Percentiles rank a stretch among this genome's conserved stretches.
Conservation (phyloP, 2,329 filamentous ascomycete species). For the Leptographium radiaticola region DNA sequence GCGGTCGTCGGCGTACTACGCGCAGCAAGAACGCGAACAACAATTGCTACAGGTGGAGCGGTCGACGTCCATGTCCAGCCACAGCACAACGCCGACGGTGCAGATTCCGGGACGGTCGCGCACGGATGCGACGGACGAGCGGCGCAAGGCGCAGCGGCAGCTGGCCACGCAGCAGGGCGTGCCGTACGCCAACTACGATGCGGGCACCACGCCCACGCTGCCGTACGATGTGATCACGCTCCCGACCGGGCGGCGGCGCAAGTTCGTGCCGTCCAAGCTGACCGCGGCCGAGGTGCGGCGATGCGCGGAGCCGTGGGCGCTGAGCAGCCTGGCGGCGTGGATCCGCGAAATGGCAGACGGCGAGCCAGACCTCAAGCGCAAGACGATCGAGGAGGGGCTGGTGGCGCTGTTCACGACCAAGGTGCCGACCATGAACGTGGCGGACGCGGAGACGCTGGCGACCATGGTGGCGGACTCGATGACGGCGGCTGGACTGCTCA, state of each 20-base stretch:
- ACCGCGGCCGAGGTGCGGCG: constrained; percentile 68
- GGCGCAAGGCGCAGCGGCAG: constrained; percentile 39
- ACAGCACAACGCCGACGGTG: constrained; percentile 67
- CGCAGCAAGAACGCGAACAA: constrained; percentile 37
- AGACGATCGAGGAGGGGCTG: constrained; percentile 75
- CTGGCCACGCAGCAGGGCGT: constrained; percentile 34
- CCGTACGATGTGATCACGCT: constrained; percentile 75
- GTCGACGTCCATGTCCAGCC: constrained; percentile 71
- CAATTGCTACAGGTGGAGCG: constrained; percentile 43
- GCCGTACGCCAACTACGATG: constrained; percentile 44
- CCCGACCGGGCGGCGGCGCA: constrained; percentile 57
- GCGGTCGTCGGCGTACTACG: constrained; percentile 24
- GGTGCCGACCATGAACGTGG: constrained; percentile 96
- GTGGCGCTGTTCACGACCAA: constrained; percentile 85
- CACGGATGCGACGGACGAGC: constrained; percentile 75
- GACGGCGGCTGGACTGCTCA: constrained; percentile 62
- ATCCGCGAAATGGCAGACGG: constrained; percentile 81
- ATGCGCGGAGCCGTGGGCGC: constrained; percentile 82
- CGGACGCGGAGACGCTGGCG: constrained; percentile 82
- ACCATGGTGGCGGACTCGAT: constrained; percentile 66
- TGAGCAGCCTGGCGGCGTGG: constrained; percentile 81
- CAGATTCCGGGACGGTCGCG: constrained; percentile 80
- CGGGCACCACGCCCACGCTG: constrained; percentile 38
- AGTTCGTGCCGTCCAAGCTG: constrained; percentile 77
- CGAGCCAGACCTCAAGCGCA: constrained; percentile 74